phyloP scores from a whole-genome alignment of 495 filamentous ascomycete species.

The Aspergillus sclerotiicarbonarius region DNA sequence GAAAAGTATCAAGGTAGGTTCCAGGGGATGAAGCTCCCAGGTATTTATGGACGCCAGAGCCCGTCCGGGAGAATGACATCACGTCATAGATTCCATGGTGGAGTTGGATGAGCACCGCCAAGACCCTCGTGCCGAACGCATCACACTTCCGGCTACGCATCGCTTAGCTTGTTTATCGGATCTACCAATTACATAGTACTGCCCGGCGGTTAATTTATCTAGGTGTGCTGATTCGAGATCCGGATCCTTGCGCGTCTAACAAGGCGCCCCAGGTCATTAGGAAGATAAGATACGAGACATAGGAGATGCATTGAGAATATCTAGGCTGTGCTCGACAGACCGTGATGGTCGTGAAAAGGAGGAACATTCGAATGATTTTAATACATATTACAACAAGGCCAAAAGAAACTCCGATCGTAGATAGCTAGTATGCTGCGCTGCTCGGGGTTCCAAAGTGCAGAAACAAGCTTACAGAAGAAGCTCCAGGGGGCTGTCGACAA shows the following conservation, averaged over 20 bases:
- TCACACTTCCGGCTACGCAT: not conserved
- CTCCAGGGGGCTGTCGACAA: slow-evolving; percentile 94
- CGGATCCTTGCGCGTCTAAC: not conserved
- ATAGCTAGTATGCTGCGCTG: slow-evolving; percentile 16
- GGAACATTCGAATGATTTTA: slow-evolving; percentile 35
- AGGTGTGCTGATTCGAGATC: not conserved
- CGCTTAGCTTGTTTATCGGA: slow-evolving; percentile 1
- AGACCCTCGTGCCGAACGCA: slow-evolving; percentile 1
- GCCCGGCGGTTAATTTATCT: too few relatives aligned
- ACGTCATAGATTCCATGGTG: slow-evolving; percentile 30
- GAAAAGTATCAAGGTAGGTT: slow-evolving; percentile 12
- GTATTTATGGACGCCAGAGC: slow-evolving; percentile 16
- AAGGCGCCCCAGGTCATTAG: not conserved
- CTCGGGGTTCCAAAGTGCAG: slow-evolving; percentile 8
- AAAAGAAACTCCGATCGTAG: slow-evolving; percentile 18
- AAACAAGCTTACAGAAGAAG: slow-evolving; percentile 67
- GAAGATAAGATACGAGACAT: slow-evolving; percentile 7
- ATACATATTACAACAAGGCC: slow-evolving; percentile 44
- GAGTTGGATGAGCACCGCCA: slow-evolving; percentile 15
- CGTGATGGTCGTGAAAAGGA: slow-evolving; percentile 27
- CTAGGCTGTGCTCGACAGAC: slow-evolving; percentile 35
- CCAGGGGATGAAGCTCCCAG: not conserved
- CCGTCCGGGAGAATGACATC: slow-evolving; percentile 27
- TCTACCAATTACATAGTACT: not conserved
- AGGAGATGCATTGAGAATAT: slow-evolving; percentile 38